phyloP scores from a whole-genome alignment of 2,329 filamentous ascomycete species.

The Ambrosiella cleistominuta region DNA sequence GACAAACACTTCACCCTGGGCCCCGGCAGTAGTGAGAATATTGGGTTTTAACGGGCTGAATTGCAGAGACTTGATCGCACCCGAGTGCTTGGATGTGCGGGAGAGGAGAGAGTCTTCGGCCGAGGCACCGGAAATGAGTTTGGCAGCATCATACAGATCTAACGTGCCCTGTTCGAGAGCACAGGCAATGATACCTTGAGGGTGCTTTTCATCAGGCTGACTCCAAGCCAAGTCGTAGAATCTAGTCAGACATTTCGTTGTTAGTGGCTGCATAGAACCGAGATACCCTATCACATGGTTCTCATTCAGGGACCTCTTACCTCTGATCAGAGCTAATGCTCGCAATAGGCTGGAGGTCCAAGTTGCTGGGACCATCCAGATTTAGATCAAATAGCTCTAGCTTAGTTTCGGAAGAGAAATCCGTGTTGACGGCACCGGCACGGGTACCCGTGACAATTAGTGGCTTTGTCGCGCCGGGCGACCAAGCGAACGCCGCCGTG shows the following conservation, averaged over 20 bases:
- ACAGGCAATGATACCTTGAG: conserved; percentile 80
- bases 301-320: conserved; percentile 30
- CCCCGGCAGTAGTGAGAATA: conserved; percentile 77
- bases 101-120: conserved; percentile 58
- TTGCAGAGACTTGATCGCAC: conserved; percentile 82
- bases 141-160: conserved; percentile 79
- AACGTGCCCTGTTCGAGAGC: conserved; percentile 88
- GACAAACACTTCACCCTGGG: conserved; percentile 90
- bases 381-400: conserved; percentile 91
- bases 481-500: conserved; percentile 96
- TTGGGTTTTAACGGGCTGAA: conserved; percentile 91
- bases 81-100: conserved; percentile 74
- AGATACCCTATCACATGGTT: not conserved
- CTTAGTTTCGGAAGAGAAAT: conserved; percentile 95
- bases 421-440: conserved; percentile 85
- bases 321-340: conserved; percentile 79
- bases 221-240: conserved; percentile 98
- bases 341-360: conserved; percentile 71
- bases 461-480: conserved; percentile 59
- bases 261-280: not conserved
- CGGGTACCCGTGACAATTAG: conserved; percentile 85
- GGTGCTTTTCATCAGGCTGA: conserved; percentile 57
- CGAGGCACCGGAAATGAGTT: conserved; percentile 37
- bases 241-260: conserved; percentile 28
- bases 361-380: conserved; percentile 58